Percentiles rank a stretch among this genome's conserved stretches.
Conservation (phyloP, 106 monocot species). For the Triglochin maritima region DNA sequence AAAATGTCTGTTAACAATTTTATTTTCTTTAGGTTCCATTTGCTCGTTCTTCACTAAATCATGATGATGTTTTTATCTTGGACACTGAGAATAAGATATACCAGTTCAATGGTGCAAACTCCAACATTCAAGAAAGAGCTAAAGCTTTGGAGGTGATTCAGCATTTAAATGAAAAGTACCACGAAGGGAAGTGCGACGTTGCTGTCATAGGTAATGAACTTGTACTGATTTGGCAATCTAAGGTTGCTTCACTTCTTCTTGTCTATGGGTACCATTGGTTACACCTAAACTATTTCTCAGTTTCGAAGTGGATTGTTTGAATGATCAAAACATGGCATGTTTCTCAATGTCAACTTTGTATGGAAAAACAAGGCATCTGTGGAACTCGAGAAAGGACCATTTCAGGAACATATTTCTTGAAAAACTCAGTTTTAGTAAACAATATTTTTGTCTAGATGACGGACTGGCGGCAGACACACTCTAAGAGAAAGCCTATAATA, state of each 20-base stretch:
- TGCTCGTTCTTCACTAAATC: slow-evolving; percentile 24
- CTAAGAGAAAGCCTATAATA: no score
- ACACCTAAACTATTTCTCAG: no score
- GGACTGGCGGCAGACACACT: no score
- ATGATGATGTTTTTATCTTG: slow-evolving; percentile 30
- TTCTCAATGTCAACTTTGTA: no score
- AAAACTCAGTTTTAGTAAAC: no score
- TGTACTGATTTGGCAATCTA: neutral
- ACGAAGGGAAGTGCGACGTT: slow-evolving; percentile 23
- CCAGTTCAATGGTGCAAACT: slow-evolving; percentile 26
- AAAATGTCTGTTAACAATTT: neutral
- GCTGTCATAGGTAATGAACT: slow-evolving; percentile 14
- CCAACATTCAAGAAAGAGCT: slow-evolving; percentile 26
- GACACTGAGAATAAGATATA: slow-evolving; percentile 24
- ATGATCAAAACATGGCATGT: no score
- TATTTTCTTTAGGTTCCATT: slow-evolving; percentile 17
- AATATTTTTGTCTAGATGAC: no score
- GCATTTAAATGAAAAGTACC: slow-evolving; percentile 19
- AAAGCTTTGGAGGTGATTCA: slow-evolving; percentile 27
- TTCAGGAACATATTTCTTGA: no score
- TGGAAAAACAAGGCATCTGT: no score
- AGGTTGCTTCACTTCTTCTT: neutral
- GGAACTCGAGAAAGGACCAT: no score
- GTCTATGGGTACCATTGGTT: no score
- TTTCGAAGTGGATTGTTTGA: no score